Percentiles rank a stretch among this genome's conserved stretches.
phyloP scores from a whole-genome alignment of 2,329 filamentous ascomycete species.

The Monosporascus sp. region DNA sequence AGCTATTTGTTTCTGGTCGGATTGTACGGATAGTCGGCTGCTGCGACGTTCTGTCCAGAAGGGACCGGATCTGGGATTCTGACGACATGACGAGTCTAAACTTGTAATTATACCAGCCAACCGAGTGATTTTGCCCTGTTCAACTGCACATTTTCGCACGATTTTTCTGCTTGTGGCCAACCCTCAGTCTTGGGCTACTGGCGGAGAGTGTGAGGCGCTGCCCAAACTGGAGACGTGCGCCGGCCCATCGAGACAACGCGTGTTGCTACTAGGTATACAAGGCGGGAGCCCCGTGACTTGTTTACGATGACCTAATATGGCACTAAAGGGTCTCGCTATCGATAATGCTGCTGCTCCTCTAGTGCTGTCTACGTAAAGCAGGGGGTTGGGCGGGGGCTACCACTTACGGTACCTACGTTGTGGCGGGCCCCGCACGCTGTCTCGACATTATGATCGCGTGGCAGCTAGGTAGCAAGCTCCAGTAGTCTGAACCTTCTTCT shows the following conservation, averaged over 20 bases:
- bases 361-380: too few relatives aligned
- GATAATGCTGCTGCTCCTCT: too few relatives aligned
- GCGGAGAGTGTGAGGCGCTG: background rate
- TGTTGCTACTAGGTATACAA: background rate
- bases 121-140: conserved; percentile 9
- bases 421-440: too few relatives aligned
- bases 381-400: too few relatives aligned
- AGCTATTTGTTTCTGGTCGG: background rate
- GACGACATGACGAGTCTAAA: conserved; percentile 28
- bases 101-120: conserved; percentile 32
- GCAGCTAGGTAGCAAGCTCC: too few relatives aligned
- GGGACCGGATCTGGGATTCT: conserved; percentile 14
- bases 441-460: too few relatives aligned
- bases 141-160: background rate
- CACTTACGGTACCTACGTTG: too few relatives aligned
- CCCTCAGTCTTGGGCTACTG: background rate
- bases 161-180: background rate
- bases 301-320: background rate
- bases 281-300: background rate
- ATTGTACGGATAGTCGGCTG: background rate
- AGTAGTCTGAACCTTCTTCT: too few relatives aligned
- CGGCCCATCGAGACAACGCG: background rate
- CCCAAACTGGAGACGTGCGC: background rate
- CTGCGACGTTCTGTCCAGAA: conserved; percentile 4
- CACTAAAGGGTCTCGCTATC: background rate